A percentile compares a stretch with the other conserved stretches of the same genome.
phyloP scores from a whole-genome alignment of 495 filamentous ascomycete genomes.

The Tuber calosporum region DNA sequence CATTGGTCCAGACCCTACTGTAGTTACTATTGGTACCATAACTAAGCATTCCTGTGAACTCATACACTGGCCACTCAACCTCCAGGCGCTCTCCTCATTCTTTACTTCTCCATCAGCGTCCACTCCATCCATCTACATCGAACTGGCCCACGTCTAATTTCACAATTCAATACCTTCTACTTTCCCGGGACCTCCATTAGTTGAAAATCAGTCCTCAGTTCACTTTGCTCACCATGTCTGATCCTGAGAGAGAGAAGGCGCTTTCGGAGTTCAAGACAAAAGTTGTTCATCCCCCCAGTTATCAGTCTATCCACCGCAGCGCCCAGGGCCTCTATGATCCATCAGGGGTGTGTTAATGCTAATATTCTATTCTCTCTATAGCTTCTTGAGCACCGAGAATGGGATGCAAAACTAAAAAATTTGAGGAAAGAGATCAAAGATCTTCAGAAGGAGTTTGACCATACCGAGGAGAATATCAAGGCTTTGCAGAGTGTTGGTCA shows the following conservation, averaged over 20 bases:
- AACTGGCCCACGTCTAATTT: background rate
- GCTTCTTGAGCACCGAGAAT: constrained; percentile 93
- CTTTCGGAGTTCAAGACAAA: constrained; percentile 39
- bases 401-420: constrained; percentile 92
- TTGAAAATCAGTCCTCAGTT: constrained; percentile 4
- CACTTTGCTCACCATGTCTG: background rate
- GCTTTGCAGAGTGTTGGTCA: constrained; percentile 97
- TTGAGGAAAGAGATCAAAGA: constrained; percentile 91
- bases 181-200: background rate
- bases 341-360: constrained; percentile 4
- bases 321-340: background rate
- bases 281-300: constrained; percentile 14
- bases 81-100: background rate
- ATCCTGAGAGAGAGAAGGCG: constrained; percentile 36
- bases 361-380: constrained; percentile 45
- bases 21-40: background rate
- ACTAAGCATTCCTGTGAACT: background rate
- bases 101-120: background rate
- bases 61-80: background rate
- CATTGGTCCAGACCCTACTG: background rate
- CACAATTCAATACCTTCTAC: constrained; percentile 2
- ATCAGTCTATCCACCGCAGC: background rate
- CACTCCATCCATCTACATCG: constrained; percentile 6
- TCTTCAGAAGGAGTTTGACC: constrained; percentile 86
- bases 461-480: constrained; percentile 99